Evolutionary conservation across 306 rosid species (phyloP), one percentile per base, ranked within the genome.

Genomic region (Ziziphus jujuba): DNA sequence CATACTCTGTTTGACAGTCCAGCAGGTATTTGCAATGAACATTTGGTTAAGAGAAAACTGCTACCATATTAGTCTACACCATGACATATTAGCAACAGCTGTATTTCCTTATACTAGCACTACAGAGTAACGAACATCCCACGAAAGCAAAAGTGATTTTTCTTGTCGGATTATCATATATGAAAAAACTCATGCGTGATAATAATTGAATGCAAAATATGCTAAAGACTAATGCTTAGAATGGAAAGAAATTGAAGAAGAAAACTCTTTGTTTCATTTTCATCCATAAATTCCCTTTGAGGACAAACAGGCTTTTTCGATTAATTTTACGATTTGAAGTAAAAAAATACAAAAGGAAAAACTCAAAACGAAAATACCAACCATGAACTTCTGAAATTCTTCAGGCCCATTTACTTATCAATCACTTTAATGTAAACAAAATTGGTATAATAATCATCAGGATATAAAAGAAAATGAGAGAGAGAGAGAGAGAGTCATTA

Each of bases 1-100:
- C 89, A 7, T 87, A 90, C 95, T 83, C 91, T 85, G 66, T 85
- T 58, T 28, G 45, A 65, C 44, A 23, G 51, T 65, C 54, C 78
- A n/a, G 24, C 44, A 28, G 53, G 77, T 34, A 72, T 58, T 78
- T 68, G 63, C 35, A 45, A 28, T 61, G 81, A 56, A 44, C 51
- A 33, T 49, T 61, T 53, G 21, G 87, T 88, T 73, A 88, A 88
- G 87, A 44, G 56, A 81, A 83, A 75, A 77, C 78, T 53, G 12
- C 17, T 63, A 31, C 55, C 22, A 77, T 25, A 69, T 54, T 34
- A 66, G 67, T n/a, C 20, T 43, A 61, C 47, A 31, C 34, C 43
- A 71, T 21, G 43, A 8, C 33, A 69, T n/a, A 64, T 62, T 20
- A 48, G 47, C 24, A 54, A 59, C 6, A 67, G 67, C 38, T 23